These are phyloP conservation scores for Pseudocercospora eumusae DNA, from an alignment of 2,329 filamentous ascomycete genomes.

Conservation along the genomic window DNA sequence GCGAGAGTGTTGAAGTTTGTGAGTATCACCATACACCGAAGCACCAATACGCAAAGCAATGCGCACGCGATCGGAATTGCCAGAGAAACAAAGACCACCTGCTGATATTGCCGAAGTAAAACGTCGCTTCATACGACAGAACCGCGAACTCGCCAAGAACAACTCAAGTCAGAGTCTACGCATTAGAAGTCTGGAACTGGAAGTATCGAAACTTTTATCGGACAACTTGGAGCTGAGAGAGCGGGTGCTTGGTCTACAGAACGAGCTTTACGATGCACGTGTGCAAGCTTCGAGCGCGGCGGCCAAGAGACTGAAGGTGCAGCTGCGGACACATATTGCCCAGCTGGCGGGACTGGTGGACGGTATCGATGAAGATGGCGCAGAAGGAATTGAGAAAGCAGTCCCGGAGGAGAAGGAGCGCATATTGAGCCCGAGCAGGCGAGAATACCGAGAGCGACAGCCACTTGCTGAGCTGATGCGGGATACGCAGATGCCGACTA, in stretches of 20 bases:
- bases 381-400: constrained; percentile 21
- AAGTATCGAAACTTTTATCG: constrained; percentile 72
- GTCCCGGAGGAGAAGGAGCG: constrained; percentile 16
- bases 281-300: constrained; percentile 62
- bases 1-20: constrained; percentile 72
- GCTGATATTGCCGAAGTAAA: constrained; percentile 60
- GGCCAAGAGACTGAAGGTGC: constrained; percentile 67
- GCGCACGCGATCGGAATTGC: constrained; percentile 38
- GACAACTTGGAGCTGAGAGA: constrained; percentile 75
- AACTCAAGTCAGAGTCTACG: constrained; percentile 77
- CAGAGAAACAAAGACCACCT: constrained; percentile 26
- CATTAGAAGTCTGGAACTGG: constrained; percentile 74
- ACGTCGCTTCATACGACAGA: constrained; percentile 77
- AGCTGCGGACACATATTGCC: constrained; percentile 70
- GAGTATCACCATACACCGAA: constrained; percentile 43
- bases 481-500: constrained; percentile 59
- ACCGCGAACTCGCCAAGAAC: constrained; percentile 74
- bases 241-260: constrained; percentile 69
- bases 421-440: constrained; percentile 30
- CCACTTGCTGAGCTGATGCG: constrained; percentile 38
- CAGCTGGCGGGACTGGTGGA: constrained; percentile 70
- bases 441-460: constrained; percentile 38
- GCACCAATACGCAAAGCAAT: constrained; percentile 25
- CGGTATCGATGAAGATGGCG: constrained; percentile 55
- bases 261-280: constrained; percentile 62